These are phyloP conservation scores for Geotrichum armillariae DNA, from an alignment of 1,139 yeast species.

Conservation along the genomic window DNA sequence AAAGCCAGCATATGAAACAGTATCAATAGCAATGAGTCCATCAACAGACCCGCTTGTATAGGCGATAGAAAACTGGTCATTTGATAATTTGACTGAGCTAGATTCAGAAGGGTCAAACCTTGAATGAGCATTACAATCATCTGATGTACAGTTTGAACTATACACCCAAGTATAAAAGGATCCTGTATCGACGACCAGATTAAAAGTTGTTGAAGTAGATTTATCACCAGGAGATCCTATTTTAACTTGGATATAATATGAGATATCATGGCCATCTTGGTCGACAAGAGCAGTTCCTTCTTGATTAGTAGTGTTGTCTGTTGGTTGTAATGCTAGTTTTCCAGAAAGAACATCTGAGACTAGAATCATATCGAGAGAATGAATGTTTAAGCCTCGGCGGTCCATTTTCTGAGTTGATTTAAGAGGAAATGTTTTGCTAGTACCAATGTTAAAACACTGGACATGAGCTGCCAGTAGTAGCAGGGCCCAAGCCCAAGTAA, in stretches of 20 bases:
- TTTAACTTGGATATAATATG: slow-evolving; percentile 33
- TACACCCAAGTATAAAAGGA: slow-evolving; percentile 67
- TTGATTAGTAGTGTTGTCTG: background rate
- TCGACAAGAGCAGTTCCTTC: slow-evolving; percentile 27
- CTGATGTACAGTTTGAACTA: slow-evolving; percentile 50
- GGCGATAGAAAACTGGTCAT: slow-evolving; percentile 46
- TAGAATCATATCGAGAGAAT: slow-evolving; percentile 1
- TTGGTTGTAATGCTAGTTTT: background rate
- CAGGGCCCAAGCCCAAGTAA: no score
- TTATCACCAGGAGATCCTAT: slow-evolving; percentile 27
- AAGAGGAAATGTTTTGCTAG: slow-evolving; percentile 13
- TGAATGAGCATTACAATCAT: slow-evolving; percentile 29
- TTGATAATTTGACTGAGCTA: slow-evolving; percentile 30
- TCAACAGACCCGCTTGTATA: slow-evolving; percentile 58
- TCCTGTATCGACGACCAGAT: slow-evolving; percentile 63
- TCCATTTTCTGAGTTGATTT: slow-evolving; percentile 8
- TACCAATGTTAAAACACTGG: slow-evolving; percentile 16
- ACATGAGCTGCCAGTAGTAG: no score
- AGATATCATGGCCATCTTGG: slow-evolving; percentile 35
- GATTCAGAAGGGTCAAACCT: slow-evolving; percentile 36
- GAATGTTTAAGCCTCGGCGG: slow-evolving; percentile 5
- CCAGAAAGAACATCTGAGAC: slow-evolving; percentile 3
- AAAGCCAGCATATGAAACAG: slow-evolving; percentile 46
- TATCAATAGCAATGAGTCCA: slow-evolving; percentile 48
- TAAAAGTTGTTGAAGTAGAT: slow-evolving; percentile 37